Percentiles rank a stretch among this genome's conserved stretches.
Conservation (phyloP, 495 filamentous ascomycete species). For the Lentithecium fluviatile region DNA sequence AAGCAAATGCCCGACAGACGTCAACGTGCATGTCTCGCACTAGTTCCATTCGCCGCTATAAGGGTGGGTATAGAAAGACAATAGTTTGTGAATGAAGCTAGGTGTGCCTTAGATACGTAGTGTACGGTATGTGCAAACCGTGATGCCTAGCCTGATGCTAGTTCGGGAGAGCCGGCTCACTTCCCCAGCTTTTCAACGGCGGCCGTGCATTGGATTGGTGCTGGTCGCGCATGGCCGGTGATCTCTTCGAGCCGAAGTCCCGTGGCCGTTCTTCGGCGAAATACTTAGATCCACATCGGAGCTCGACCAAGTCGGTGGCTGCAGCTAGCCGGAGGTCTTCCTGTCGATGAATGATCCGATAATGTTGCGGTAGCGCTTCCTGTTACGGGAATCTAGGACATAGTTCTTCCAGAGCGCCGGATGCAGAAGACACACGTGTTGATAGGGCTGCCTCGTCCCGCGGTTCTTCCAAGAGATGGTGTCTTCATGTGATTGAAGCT, state of each 20-base stretch:
- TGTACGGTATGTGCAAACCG: neutral
- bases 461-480: neutral
- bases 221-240: neutral
- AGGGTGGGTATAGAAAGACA: neutral
- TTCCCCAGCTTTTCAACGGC: constrained; percentile 18
- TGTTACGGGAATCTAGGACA: no score
- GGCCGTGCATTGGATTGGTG: neutral
- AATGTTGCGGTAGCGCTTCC: no score
- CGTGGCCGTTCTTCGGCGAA: constrained; percentile 3
- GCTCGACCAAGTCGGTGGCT: neutral
- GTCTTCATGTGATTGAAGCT: neutral
- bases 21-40: constrained; percentile 22
- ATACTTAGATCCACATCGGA: neutral
- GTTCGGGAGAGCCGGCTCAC: neutral
- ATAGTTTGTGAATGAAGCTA: neutral
- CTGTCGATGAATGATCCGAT: neutral
- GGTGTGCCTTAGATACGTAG: neutral
- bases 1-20: constrained; percentile 24
- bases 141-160: neutral
- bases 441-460: neutral
- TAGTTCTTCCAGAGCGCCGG: no score
- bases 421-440: neutral
- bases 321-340: neutral
- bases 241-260: neutral
- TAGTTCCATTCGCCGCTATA: constrained; percentile 6